Evolutionary conservation across 2,329 filamentous ascomycete genomes (phyloP).

Genomic region (Aspergillus caelatus): DNA sequence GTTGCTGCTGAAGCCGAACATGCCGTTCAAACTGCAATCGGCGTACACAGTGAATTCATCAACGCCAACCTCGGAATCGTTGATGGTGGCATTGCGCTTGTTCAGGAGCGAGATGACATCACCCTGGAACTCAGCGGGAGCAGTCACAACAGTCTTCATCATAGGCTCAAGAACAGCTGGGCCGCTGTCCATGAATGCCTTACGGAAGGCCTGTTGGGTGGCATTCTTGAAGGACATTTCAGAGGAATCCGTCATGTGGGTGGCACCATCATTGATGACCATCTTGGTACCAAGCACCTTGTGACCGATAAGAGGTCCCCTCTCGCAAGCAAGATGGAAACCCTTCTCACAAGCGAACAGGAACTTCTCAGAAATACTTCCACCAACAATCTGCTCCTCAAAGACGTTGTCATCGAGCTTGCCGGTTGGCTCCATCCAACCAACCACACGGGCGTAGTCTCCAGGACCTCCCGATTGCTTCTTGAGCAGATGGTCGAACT

Average conservation of each 20-base stretch:
- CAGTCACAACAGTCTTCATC: slow-evolving; percentile 97
- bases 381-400: slow-evolving; percentile 83
- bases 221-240: slow-evolving; percentile 95
- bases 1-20: slow-evolving; percentile 96
- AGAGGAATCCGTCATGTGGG: slow-evolving; percentile 95
- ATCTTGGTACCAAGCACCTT: slow-evolving; percentile 86
- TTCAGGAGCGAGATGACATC: slow-evolving; percentile 93
- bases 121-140: slow-evolving; percentile 96
- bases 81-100: slow-evolving; percentile 93
- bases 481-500: slow-evolving; percentile 92
- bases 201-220: slow-evolving; percentile 94
- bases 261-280: slow-evolving; percentile 94
- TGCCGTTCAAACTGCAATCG: slow-evolving; percentile 91
- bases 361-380: slow-evolving; percentile 93
- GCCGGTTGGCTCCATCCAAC: slow-evolving; percentile 85
- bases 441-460: slow-evolving; percentile 90
- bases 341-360: slow-evolving; percentile 93
- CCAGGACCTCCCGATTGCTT: slow-evolving; percentile 95
- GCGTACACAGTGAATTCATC: slow-evolving; percentile 93
- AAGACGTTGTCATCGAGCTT: slow-evolving; percentile 76
- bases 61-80: slow-evolving; percentile 88
- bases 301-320: slow-evolving; percentile 90
- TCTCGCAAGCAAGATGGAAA: slow-evolving; percentile 78
- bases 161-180: slow-evolving; percentile 90
- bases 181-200: slow-evolving; percentile 79